phyloP scores from a whole-genome alignment of 345 rosid species.

The Sisymbrium irio region DNA sequence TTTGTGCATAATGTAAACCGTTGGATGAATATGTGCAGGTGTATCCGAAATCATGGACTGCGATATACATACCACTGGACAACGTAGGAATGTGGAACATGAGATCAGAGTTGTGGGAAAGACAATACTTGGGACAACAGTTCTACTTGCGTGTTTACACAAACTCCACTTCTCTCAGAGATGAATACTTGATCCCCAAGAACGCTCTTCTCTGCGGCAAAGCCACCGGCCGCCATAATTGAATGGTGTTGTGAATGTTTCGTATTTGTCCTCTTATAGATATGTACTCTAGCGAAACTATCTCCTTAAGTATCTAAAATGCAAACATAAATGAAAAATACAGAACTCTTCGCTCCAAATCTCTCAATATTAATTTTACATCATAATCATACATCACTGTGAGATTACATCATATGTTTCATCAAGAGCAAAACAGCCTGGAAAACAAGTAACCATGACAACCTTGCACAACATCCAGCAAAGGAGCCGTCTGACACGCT shows the following conservation, averaged over 20 bases:
- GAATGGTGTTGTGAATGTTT: background rate
- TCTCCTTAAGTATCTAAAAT: background rate
- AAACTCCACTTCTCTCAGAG: background rate
- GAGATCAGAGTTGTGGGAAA: slow-evolving; percentile 49
- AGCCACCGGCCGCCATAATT: background rate
- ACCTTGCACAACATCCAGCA: slow-evolving; percentile 76
- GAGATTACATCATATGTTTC: background rate
- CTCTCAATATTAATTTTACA: background rate
- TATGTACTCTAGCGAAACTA: background rate
- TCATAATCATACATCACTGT: background rate
- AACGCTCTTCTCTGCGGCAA: background rate
- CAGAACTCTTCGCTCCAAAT: background rate
- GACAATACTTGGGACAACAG: slow-evolving; percentile 85
- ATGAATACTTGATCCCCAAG: background rate
- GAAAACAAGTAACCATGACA: slow-evolving; percentile 83
- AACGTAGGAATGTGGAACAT: slow-evolving; percentile 21
- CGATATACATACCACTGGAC: background rate
- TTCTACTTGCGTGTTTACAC: slow-evolving; percentile 61
- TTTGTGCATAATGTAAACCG: background rate
- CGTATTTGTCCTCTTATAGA: background rate
- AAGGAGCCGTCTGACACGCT: slow-evolving; percentile 81
- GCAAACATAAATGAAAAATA: background rate
- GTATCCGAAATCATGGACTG: background rate
- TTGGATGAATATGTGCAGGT: background rate
- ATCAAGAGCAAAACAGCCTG: slow-evolving; percentile 76